Evolutionary conservation across 169 alveolate genomes (phyloP).

Genomic region (Eimeria sp.): DNA sequence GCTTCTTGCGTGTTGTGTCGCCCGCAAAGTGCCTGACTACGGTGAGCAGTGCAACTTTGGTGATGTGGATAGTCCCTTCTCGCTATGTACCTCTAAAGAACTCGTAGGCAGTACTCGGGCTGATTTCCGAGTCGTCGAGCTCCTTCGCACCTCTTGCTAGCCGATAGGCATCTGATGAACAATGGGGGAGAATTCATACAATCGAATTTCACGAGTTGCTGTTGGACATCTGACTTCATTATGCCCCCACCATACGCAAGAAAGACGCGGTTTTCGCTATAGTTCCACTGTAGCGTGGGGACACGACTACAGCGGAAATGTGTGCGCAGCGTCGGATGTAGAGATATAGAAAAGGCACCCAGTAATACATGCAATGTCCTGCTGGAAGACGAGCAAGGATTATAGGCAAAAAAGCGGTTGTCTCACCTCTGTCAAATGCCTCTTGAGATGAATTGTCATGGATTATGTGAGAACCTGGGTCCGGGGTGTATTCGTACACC

Average conservation of each 20-base stretch:
- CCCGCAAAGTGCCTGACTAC: background rate
- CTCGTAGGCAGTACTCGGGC: conserved; percentile 71
- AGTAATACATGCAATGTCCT: background rate
- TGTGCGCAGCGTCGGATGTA: background rate
- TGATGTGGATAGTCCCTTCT: background rate
- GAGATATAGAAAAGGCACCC: background rate
- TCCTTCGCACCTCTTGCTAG: conserved; percentile 32
- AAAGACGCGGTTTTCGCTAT: background rate
- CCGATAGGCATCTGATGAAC: conserved; percentile 24
- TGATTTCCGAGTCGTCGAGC: conserved; percentile 58
- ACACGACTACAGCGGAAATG: background rate
- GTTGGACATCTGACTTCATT: background rate
- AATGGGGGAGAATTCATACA: background rate
- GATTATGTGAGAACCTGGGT: conserved; percentile 36
- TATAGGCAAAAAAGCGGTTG: background rate
- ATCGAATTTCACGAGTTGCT: background rate
- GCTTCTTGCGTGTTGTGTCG: background rate
- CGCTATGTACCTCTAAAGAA: conserved; percentile 42
- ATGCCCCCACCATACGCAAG: background rate
- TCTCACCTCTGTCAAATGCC: conserved; percentile 58
- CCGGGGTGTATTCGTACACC: conserved; percentile 73
- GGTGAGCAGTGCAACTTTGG: background rate
- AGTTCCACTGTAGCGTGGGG: background rate
- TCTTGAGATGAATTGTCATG: conserved; percentile 43
- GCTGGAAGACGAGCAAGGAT: background rate